These are phyloP conservation scores for Cantharellus anzutake DNA, from an alignment of 768 basidiomycete species.

Conservation along the genomic window DNA sequence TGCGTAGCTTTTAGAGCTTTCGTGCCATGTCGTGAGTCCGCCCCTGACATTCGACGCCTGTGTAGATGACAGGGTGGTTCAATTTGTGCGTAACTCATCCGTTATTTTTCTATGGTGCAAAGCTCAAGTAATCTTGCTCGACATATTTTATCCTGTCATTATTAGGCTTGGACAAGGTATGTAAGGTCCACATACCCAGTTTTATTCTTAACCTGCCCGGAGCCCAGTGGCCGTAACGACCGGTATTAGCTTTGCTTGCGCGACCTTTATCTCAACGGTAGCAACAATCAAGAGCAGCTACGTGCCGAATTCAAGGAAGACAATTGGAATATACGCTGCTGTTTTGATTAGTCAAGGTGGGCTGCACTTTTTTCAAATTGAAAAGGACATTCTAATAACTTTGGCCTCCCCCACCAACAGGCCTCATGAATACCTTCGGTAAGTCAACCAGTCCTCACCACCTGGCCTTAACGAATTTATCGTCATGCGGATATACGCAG, in stretches of 20 bases:
- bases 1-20: slow-evolving; percentile 11
- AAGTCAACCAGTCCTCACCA: not conserved
- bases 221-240: slow-evolving; percentile 57
- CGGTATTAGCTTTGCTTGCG: slow-evolving; percentile 51
- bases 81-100: slow-evolving; percentile 7
- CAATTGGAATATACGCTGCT: slow-evolving; percentile 50
- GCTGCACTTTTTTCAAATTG: not conserved
- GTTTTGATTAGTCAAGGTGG: slow-evolving; percentile 48
- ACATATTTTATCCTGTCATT: not conserved
- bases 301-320: slow-evolving; percentile 35
- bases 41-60: not conserved
- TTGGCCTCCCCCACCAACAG: slow-evolving; percentile 11
- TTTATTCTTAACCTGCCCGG: not conserved
- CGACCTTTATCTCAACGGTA: slow-evolving; percentile 47
- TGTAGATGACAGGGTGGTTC: slow-evolving; percentile 10
- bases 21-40: not conserved
- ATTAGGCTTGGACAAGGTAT: not conserved
- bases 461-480: not conserved
- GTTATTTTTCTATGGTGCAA: not conserved
- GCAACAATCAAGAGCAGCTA: slow-evolving; percentile 41
- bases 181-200: not conserved
- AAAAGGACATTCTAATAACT: not conserved
- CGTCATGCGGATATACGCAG: not conserved
- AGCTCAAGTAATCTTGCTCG: not conserved
- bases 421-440: slow-evolving; percentile 58